phyloP scores from a whole-genome alignment of 1,284 basidiomycete genomes.

The Rhizoctonia solani region DNA sequence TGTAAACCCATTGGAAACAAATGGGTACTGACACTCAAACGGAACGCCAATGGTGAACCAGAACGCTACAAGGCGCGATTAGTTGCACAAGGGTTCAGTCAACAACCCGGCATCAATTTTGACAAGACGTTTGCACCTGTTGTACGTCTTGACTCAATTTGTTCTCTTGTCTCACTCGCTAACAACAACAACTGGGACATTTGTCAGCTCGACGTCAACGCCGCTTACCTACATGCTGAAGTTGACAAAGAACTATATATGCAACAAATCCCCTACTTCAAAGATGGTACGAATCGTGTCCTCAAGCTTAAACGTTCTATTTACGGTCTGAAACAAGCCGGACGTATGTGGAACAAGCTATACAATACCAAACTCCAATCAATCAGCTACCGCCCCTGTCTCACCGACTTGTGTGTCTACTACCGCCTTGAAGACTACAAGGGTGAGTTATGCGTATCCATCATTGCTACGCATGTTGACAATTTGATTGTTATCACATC shows the following conservation, averaged over 20 bases:
- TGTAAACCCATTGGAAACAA: no score
- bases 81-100: no score
- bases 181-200: constrained; percentile 45
- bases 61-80: no score
- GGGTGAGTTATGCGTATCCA: no score
- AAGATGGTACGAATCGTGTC: background rate
- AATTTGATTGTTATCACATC: background rate
- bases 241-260: constrained; percentile 40
- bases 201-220: constrained; percentile 51
- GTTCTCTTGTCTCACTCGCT: constrained; percentile 47
- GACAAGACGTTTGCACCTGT: constrained; percentile 48
- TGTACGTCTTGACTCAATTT: constrained; percentile 46
- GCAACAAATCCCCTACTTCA: constrained; percentile 33
- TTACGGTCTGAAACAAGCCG: constrained; percentile 2
- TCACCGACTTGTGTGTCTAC: background rate
- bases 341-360: background rate
- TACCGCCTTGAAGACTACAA: background rate
- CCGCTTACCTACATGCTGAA: constrained; percentile 45
- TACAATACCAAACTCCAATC: background rate
- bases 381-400: background rate
- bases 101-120: no score
- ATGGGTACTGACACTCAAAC: no score
- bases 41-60: no score
- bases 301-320: background rate
- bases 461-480: background rate